Evolutionary conservation across 768 basidiomycete genomes (phyloP).

Genomic region (Tulasnella sp.): DNA sequence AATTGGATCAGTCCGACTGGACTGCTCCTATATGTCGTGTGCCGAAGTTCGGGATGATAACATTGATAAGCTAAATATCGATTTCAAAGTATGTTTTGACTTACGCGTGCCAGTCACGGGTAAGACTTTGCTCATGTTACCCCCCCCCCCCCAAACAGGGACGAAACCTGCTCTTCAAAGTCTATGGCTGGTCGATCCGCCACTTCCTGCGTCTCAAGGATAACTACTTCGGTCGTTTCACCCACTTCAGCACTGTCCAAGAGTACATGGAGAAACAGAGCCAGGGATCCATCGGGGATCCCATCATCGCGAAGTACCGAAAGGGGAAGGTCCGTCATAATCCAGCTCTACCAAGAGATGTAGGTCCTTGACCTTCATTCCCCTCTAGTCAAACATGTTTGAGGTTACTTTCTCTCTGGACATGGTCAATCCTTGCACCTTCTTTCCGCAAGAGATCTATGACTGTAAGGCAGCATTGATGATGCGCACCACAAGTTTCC

Average conservation of each 20-base stretch:
- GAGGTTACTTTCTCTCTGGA: slow-evolving; percentile 57
- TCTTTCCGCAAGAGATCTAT: slow-evolving; percentile 44
- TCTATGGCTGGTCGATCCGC: slow-evolving; percentile 79
- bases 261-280: slow-evolving; percentile 72
- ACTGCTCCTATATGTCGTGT: slow-evolving; percentile 68
- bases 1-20: slow-evolving; percentile 43
- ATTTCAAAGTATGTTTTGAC: slow-evolving; percentile 42
- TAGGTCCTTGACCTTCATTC: not conserved
- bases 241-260: slow-evolving; percentile 76
- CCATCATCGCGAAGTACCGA: slow-evolving; percentile 67
- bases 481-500: slow-evolving; percentile 54
- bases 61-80: slow-evolving; percentile 66
- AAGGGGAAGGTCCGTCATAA: slow-evolving; percentile 50
- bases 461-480: slow-evolving; percentile 33
- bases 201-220: slow-evolving; percentile 82
- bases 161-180: slow-evolving; percentile 48
- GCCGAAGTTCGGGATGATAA: slow-evolving; percentile 54
- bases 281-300: slow-evolving; percentile 61
- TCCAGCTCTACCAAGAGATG: not conserved
- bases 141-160: slow-evolving; percentile 35
- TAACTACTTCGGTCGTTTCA: slow-evolving; percentile 92
- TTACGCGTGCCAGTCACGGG: slow-evolving; percentile 9
- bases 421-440: slow-evolving; percentile 41
- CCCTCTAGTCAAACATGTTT: slow-evolving; percentile 64
- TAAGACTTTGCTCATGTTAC: no score